A percentile compares a stretch with the other conserved stretches of the same genome.
phyloP scores from a whole-genome alignment of 495 filamentous ascomycete species.

The Penicillium crystallinum region DNA sequence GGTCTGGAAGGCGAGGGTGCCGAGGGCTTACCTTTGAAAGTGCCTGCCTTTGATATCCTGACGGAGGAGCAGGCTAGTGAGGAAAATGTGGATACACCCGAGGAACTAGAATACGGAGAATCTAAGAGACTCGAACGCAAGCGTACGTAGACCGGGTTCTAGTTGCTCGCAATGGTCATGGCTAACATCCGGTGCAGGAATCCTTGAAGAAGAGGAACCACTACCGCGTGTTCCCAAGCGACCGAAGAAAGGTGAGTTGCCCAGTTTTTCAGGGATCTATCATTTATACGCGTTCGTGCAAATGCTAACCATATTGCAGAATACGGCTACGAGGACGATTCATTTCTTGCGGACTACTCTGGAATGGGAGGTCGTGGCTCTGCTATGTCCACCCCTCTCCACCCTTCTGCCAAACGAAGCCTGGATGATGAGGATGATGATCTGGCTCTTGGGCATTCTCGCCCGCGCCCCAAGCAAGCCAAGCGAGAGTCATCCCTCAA shows the following conservation, averaged over 20 bases:
- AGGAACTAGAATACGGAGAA: slow-evolving; percentile 81
- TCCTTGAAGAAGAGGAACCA: slow-evolving; percentile 61
- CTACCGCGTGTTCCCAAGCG: slow-evolving; percentile 52
- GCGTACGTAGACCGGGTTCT: slow-evolving; percentile 38
- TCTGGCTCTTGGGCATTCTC: slow-evolving; percentile 31
- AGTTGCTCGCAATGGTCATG: background rate
- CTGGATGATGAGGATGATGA: slow-evolving; percentile 37
- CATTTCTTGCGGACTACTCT: slow-evolving; percentile 29
- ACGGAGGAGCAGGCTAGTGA: slow-evolving; percentile 67
- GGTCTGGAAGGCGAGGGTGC: slow-evolving; percentile 59
- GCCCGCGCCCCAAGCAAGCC: slow-evolving; percentile 30
- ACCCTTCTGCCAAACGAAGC: slow-evolving; percentile 32
- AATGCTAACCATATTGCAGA: slow-evolving; percentile 14
- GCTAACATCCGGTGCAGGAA: slow-evolving; percentile 27
- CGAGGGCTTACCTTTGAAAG: slow-evolving; percentile 67
- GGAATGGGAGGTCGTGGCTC: slow-evolving; percentile 33
- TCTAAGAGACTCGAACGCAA: slow-evolving; percentile 79
- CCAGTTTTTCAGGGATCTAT: background rate
- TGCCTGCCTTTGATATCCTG: slow-evolving; percentile 73
- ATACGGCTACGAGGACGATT: slow-evolving; percentile 37
- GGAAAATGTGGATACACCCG: slow-evolving; percentile 87
- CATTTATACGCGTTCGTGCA: background rate
- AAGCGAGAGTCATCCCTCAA: slow-evolving; percentile 37
- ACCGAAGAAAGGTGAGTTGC: slow-evolving; percentile 49
- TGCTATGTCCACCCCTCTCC: slow-evolving; percentile 40